phyloP scores from a whole-genome alignment of 2,329 filamentous ascomycete genomes.

The Xylaria polymorpha region DNA sequence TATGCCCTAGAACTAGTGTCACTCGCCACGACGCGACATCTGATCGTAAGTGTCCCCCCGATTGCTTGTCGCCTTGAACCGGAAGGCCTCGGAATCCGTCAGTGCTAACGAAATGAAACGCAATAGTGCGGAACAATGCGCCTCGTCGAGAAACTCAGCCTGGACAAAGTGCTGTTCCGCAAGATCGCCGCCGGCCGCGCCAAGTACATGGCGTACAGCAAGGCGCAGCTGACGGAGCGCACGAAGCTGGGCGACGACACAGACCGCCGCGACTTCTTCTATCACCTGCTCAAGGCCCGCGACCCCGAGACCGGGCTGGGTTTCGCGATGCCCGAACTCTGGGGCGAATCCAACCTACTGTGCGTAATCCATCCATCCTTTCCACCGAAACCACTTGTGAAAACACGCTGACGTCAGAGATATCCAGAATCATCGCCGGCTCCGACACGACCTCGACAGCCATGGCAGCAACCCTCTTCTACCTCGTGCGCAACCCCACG shows the following conservation, averaged over 20 bases:
- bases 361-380: conserved; percentile 49
- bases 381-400: too few species aligned
- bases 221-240: conserved; percentile 72
- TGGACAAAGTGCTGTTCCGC: conserved; percentile 76
- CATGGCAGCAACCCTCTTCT: conserved; percentile 71
- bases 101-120: conserved; percentile 19
- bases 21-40: conserved; percentile 74
- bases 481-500: conserved; percentile 65
- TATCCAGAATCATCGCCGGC: conserved; percentile 72
- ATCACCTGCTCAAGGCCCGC: conserved; percentile 76
- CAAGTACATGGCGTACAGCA: conserved; percentile 78
- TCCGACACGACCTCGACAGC: conserved; percentile 79
- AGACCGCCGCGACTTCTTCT: conserved; percentile 79
- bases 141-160: conserved; percentile 71
- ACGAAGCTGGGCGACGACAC: conserved; percentile 73
- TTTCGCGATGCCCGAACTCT: conserved; percentile 73
- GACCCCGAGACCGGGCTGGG: conserved; percentile 77
- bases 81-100: neutral
- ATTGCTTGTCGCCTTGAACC: neutral
- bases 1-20: conserved; percentile 76
- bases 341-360: conserved; percentile 77
- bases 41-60: conserved; percentile 68
- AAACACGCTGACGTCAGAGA: neutral
- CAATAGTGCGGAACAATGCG: conserved; percentile 77
- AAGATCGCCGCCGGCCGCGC: conserved; percentile 74